Base-by-base conservation (phyloP, 176 grass and related monocot genomes). In the Bonia amplexicaulis region DNA sequence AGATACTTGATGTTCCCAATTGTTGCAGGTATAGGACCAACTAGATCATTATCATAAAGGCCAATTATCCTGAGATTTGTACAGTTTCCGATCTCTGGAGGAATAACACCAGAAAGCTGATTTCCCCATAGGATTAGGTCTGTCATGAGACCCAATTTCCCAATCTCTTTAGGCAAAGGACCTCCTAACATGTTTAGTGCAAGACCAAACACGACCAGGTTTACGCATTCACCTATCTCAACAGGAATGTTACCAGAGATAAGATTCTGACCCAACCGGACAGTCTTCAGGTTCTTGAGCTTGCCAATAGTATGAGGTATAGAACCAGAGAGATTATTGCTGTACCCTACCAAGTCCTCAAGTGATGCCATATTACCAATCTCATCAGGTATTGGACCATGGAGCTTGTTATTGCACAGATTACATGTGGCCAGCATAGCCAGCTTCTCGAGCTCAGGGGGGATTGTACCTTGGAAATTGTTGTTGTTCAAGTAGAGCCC, bases 331-430 rank as follows among this genome's bases (percentile, higher is more conserved):
- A 99, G 88, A 75, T 96, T 99, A 49, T 99, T 99, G 16, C 90
- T 92, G 77, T 96, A 99, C 13, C 88, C 93, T 44, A 99, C 90
- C 81, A 99, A 87, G 40, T 96, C 92, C 49, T 74, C 59, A 29
- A 99, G 93, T 5, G 92, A 92, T 57, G 78, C 23, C 88, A 99
- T 90, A 45, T 94, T 85, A 27, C 93, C 97, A 39, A 99, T 88
- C 78, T 96, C 88, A 63, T 92, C 88, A 53, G 97, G 97, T 80
- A 99, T 82, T 9, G 58, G 10, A 4, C 97, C 91, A 26, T 86
- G 53, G 12, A 99, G 97, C 89, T 71, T 92, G 86, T 99, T 99
- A 29, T 99, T 99, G 79, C 93, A 99, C 19, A 99, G 48, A 84
- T 99, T 99, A 35, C 82, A 91, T 15, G 73, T 86, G 41, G 17